Conservation (phyloP, 495 filamentous ascomycete genomes). For the Penicillium paxilli region DNA sequence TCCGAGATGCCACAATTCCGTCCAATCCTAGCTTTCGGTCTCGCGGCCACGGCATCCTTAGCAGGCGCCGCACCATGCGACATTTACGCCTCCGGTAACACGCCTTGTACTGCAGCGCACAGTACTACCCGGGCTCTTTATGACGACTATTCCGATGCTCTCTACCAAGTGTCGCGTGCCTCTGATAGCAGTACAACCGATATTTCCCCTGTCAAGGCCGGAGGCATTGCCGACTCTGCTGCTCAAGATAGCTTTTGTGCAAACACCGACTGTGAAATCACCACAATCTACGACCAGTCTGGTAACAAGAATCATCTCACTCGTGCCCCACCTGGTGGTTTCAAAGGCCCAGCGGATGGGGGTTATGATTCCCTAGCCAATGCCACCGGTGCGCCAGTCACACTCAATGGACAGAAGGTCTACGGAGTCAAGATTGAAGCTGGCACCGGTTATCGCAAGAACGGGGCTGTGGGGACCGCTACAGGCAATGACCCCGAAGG, state of each 20-base stretch:
- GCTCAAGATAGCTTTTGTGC: conserved; percentile 58
- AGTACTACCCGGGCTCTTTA: conserved; percentile 60
- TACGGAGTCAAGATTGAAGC: conserved; percentile 61
- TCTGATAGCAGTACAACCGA: conserved; percentile 47
- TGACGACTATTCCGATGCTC: conserved; percentile 45
- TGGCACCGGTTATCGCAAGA: conserved; percentile 55
- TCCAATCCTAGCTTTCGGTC: conserved; percentile 32
- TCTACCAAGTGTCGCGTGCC: conserved; percentile 57
- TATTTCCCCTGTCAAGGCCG: conserved; percentile 48
- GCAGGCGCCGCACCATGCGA: conserved; percentile 55
- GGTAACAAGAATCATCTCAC: conserved; percentile 56
- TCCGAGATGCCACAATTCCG: neutral
- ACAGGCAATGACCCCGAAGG: conserved; percentile 53
- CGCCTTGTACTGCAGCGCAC: conserved; percentile 58
- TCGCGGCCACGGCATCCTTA: conserved; percentile 40
- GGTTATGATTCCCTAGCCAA: conserved; percentile 56
- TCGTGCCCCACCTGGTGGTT: conserved; percentile 54
- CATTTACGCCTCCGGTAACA: conserved; percentile 51
- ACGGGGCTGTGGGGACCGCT: conserved; percentile 48
- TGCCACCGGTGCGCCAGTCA: conserved; percentile 56
- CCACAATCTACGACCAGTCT: conserved; percentile 61
- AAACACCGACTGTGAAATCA: conserved; percentile 57
- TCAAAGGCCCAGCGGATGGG: conserved; percentile 48
- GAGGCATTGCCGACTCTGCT: conserved; percentile 56
- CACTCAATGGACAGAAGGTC: conserved; percentile 55